Evolutionary conservation across 2,329 filamentous ascomycete genomes (phyloP), one percentile per base, ranked within the genome.

Genomic region (Ceratocystis colombiana): DNA sequence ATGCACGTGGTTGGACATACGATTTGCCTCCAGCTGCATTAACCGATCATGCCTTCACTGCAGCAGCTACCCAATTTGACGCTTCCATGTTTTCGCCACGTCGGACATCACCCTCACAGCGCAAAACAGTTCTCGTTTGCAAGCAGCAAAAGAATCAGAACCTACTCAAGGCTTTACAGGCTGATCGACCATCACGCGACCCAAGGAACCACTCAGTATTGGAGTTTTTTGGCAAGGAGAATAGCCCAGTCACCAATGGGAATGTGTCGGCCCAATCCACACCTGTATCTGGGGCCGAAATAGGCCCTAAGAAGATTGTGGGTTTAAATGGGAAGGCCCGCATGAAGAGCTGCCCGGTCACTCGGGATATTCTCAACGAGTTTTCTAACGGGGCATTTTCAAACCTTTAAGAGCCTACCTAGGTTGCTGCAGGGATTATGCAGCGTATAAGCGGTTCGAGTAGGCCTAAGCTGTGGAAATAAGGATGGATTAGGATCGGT

Each of bases 311-410:
- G 69, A 80, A 74, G 71, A 79, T 77, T n/a, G n/a, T 37, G 6
- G 85, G 83, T 71, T 79, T 84, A 59, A 84, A 85, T 0, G 81
- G 82, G 64, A 83, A 81, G 69, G 79, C 81, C 41, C 76, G 93
- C 67, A 74, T 90, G 70, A 85, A 84, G 67, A 84, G 82, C 45
- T 84, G 85, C 71, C 83, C 85, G 45, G 80, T 95, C 66, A 79
- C 92, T 72, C 83, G 84, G 72, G 88, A 93, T 78, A 85, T 96
- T 69, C 79, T 91, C 71, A 90, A 94, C 75, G 89, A 91, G 70
- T 64, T 64, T 22, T 64, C 62, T 8, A 53, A 48, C 17, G 62
- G 62, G 2, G 30, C 28, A 10, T 64, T 55, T 53, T 12, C 28
- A 22, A 44, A 22, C n/a, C 55, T 22, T 41, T 22, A 33, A 25